phyloP scores from a whole-genome alignment of 768 basidiomycete genomes.

The Tubosaeta sp. region DNA sequence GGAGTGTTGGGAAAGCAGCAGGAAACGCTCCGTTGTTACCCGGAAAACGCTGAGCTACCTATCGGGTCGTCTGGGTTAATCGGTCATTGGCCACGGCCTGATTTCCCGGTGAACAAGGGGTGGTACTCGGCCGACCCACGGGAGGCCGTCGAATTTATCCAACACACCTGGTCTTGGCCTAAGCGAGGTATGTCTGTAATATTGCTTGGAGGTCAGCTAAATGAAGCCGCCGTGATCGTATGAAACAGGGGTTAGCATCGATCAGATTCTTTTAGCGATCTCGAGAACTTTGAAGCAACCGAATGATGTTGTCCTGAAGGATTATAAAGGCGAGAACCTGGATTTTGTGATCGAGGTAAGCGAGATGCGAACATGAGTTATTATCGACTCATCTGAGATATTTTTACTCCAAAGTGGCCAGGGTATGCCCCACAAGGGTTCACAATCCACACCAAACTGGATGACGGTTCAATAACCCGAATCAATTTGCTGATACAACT shows the following conservation, averaged over 20 bases:
- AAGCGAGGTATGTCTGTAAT: background rate
- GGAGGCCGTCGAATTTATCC: conserved; percentile 1
- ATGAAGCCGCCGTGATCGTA: background rate
- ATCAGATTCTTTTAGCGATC: background rate
- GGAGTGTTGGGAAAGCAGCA: background rate
- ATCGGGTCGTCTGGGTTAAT: background rate
- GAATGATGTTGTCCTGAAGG: background rate
- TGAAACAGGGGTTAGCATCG: background rate
- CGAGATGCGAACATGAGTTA: background rate
- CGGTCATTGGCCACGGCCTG: background rate
- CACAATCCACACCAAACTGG: background rate
- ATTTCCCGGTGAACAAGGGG: background rate
- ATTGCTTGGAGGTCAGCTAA: background rate
- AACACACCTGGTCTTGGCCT: background rate
- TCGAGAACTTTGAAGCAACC: background rate
- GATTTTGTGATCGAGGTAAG: background rate
- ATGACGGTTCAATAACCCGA: background rate
- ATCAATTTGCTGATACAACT: background rate
- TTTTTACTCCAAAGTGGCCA: background rate
- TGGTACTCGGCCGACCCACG: background rate
- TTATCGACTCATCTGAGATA: background rate
- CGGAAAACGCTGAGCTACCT: background rate
- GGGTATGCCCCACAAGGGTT: background rate
- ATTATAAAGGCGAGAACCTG: background rate
- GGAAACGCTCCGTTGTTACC: background rate